phyloP scores from a whole-genome alignment of 306 rosid species.

The Sphenostylis stenocarpa region DNA sequence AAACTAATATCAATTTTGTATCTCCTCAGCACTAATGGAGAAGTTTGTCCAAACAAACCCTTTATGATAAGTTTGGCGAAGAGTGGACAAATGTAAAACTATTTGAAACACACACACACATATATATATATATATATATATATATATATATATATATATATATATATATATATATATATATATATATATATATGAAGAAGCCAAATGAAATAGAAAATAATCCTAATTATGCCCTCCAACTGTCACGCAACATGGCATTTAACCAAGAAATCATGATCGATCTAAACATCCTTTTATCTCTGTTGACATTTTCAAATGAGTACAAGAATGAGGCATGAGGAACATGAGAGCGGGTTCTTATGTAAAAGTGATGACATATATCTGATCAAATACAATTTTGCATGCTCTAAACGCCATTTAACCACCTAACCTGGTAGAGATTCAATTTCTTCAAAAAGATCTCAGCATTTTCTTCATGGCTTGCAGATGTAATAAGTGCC shows the following conservation, averaged over 20 bases:
- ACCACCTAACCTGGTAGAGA: constrained; percentile 67
- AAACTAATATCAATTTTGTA: no score
- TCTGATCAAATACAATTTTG: constrained; percentile 15
- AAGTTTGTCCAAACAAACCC: no score
- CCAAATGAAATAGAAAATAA: constrained; percentile 23
- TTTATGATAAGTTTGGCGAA: not conserved
- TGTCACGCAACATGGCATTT: not conserved
- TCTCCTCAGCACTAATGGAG: no score
- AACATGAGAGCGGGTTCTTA: not conserved
- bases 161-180: no score
- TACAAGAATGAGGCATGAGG: constrained; percentile 13
- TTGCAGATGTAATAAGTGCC: constrained; percentile 67
- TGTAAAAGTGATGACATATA: not conserved
- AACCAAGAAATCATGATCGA: constrained; percentile 19
- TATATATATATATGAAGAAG: no score
- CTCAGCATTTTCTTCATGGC: constrained; percentile 79
- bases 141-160: no score
- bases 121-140: no score
- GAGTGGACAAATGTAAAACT: constrained; percentile 13
- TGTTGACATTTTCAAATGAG: not conserved
- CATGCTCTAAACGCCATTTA: constrained; percentile 6
- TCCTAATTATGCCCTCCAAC: constrained; percentile 22
- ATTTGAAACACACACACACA: constrained; percentile 10
- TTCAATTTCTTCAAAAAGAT: constrained; percentile 71
- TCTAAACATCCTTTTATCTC: constrained; percentile 7